These are phyloP conservation scores for Parastagonospora nodorum DNA, from an alignment of 2,329 filamentous ascomycete species.

Conservation along the genomic window DNA sequence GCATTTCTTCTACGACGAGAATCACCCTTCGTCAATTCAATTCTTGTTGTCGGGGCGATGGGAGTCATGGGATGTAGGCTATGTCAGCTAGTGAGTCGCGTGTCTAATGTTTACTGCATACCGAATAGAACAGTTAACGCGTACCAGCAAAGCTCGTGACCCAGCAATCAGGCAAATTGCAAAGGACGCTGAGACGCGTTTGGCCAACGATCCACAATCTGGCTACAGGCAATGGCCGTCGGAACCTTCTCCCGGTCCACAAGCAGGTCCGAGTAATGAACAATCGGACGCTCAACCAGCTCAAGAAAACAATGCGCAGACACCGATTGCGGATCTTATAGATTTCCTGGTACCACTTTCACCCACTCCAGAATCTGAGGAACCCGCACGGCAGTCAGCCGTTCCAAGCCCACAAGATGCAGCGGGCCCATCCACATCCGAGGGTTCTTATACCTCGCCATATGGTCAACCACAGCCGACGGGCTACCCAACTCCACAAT, in stretches of 20 bases:
- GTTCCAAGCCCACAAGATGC: slow-evolving; percentile 6
- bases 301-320: not conserved
- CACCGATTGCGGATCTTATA: not conserved
- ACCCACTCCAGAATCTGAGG: slow-evolving; percentile 1
- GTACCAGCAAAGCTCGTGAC: slow-evolving; percentile 29
- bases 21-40: slow-evolving; percentile 33
- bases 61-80: slow-evolving; percentile 41
- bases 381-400: not conserved
- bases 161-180: slow-evolving; percentile 36
- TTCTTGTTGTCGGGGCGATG: slow-evolving; percentile 36
- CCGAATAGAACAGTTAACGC: slow-evolving; percentile 9
- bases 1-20: slow-evolving; percentile 39
- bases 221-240: slow-evolving; percentile 29
- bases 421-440: not conserved
- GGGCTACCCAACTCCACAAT: not conserved
- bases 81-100: slow-evolving; percentile 31
- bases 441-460: slow-evolving; percentile 14
- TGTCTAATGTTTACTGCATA: not conserved
- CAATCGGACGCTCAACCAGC: slow-evolving; percentile 7
- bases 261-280: not conserved
- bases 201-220: slow-evolving; percentile 21
- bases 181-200: slow-evolving; percentile 30
- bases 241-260: slow-evolving; percentile 14
- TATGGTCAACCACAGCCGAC: slow-evolving; percentile 8
- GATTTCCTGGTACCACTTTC: slow-evolving; percentile 1